Evolutionary conservation across 2,329 filamentous ascomycete species (phyloP).

Genomic region (Colletotrichum caudatum): DNA sequence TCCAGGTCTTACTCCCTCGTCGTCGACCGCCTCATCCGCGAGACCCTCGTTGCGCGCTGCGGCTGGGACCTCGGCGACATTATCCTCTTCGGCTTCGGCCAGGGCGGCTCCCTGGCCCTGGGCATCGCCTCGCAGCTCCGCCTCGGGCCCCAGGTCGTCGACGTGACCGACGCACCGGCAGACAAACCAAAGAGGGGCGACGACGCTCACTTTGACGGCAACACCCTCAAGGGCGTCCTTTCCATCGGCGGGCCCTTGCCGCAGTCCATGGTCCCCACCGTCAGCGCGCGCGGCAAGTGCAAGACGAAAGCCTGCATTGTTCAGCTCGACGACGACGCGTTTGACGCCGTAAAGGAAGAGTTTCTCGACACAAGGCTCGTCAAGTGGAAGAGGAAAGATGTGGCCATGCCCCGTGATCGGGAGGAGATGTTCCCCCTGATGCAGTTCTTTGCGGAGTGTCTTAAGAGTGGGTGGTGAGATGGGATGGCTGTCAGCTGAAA

Average conservation of each 20-base stretch:
- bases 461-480: slow-evolving; percentile 53
- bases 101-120: slow-evolving; percentile 73
- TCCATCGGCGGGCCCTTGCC: slow-evolving; percentile 73
- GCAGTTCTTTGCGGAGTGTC: slow-evolving; percentile 79
- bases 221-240: slow-evolving; percentile 67
- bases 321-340: slow-evolving; percentile 71
- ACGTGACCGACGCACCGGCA: slow-evolving; percentile 45
- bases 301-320: slow-evolving; percentile 73
- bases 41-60: slow-evolving; percentile 64
- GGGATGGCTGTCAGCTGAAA: neutral
- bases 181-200: slow-evolving; percentile 19
- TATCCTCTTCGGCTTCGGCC: slow-evolving; percentile 74
- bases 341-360: slow-evolving; percentile 72
- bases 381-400: slow-evolving; percentile 76
- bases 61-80: slow-evolving; percentile 72
- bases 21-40: slow-evolving; percentile 62
- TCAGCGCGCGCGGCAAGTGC: slow-evolving; percentile 64
- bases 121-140: slow-evolving; percentile 63
- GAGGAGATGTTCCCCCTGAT: slow-evolving; percentile 94
- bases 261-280: slow-evolving; percentile 60
- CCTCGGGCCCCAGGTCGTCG: slow-evolving; percentile 50
- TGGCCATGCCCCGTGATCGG: slow-evolving; percentile 83
- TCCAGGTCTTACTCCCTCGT: slow-evolving; percentile 60
- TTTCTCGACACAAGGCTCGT: slow-evolving; percentile 77
- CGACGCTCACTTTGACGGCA: slow-evolving; percentile 19